Conservation (phyloP, 2,329 filamentous ascomycete genomes). For the Ophiostoma sp. region DNA sequence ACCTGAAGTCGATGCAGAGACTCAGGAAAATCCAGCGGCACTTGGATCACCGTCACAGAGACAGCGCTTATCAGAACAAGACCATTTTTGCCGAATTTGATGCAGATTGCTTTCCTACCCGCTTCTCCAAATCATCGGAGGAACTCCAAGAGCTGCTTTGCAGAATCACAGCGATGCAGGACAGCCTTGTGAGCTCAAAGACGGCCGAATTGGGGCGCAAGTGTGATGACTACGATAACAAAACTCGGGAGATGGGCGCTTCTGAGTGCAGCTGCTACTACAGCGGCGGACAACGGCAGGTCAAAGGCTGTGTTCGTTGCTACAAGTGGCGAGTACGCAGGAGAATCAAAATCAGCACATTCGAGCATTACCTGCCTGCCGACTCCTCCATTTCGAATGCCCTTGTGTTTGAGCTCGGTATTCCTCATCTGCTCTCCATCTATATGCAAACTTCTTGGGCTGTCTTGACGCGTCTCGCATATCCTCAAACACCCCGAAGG, state of each 20-base stretch:
- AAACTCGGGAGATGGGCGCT: constrained; percentile 32
- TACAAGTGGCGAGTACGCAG: constrained; percentile 30
- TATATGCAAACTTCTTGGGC: constrained; percentile 42
- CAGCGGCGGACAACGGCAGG: constrained; percentile 28
- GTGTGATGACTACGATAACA: constrained; percentile 31
- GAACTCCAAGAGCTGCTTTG: constrained; percentile 24
- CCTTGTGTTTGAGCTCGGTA: constrained; percentile 40
- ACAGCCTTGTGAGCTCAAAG: constrained; percentile 26
- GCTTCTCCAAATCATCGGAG: constrained; percentile 39
- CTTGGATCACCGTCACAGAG: constrained; percentile 36
- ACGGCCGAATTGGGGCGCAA: constrained; percentile 33
- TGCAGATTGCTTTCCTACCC: constrained; percentile 41
- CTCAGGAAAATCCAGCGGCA: constrained; percentile 48
- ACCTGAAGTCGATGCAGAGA: constrained; percentile 43
- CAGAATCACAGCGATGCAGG: neutral
- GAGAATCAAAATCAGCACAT: constrained; percentile 35
- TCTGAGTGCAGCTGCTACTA: constrained; percentile 33
- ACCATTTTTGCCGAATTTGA: constrained; percentile 46
- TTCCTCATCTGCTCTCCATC: constrained; percentile 32
- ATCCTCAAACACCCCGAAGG: neutral
- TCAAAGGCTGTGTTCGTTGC: constrained; percentile 36
- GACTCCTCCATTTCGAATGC: constrained; percentile 32
- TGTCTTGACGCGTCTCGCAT: constrained; percentile 33
- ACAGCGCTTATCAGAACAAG: constrained; percentile 26
- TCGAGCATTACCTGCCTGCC: constrained; percentile 39